Evolutionary conservation across 441 rosid genomes (phyloP), one percentile per base, ranked within the genome.

Genomic region (Bruguiera hainesii): DNA sequence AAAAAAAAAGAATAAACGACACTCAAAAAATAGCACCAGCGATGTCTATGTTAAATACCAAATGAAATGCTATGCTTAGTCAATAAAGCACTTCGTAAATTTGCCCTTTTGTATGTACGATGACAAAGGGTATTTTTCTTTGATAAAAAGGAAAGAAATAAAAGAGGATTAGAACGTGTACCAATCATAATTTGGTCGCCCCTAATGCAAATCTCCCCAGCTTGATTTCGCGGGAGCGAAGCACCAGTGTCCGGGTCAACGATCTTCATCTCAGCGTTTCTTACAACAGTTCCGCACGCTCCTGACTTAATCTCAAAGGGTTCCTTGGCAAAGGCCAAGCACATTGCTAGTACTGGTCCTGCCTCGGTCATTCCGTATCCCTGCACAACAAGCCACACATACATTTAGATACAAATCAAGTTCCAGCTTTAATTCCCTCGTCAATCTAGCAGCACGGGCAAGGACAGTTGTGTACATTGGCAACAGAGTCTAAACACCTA

Each of bases 331-430:
- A 91, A 86, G 2, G 89, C 93, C 67, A 86, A 65, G 21, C 90
- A 84, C 93, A 88, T 85, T 10, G 98, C 72, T 13, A 92, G 66
- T 20, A 85, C 91, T 1, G 90, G 89, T 18, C 97, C 97, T 6
- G 96, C 94, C 80, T 91, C 97, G 6, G 96, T 89, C 96, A 91
- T 89, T 53, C 97, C 97, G 46, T 91, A 91, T 0, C 96, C 97
- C 97, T 91, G 13, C 20, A 26, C 13, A 42, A 42, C 15, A 37
- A 2, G 10, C 3, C 46, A 37, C 46, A 37, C 46, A 13, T 18
- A 18, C 25, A 5, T 8, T 7, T 2, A 46, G 46, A 19, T 52
- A 28, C n/a, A 50, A 29, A 49, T n/a, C 7, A 26, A 23, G 13
- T 23, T 5, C 29, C 25, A 55, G 15, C 30, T 23, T 55, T 20